Percentiles rank a stretch among this genome's conserved stretches.
Conservation (phyloP, 352 stramenopile genomes). For the Phytophthora pluvialis region DNA sequence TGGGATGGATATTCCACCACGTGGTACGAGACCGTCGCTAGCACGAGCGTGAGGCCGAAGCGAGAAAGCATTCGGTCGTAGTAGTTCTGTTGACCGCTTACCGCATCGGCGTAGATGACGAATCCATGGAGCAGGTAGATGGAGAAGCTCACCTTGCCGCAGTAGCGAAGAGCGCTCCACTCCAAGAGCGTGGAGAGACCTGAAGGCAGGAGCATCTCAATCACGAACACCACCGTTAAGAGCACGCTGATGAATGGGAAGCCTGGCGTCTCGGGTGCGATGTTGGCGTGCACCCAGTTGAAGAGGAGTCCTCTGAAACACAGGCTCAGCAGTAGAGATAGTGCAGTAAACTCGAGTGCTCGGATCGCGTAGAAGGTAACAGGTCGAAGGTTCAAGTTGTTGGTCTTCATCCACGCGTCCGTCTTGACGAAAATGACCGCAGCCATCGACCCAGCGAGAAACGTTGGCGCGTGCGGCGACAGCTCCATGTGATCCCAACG, state of each 20-base stretch:
- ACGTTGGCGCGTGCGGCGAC: constrained; percentile 33
- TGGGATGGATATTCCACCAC: constrained; percentile 51
- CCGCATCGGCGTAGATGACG: constrained; percentile 28
- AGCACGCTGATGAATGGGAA: constrained; percentile 37
- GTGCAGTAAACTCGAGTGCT: constrained; percentile 14
- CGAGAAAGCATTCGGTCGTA: constrained; percentile 27
- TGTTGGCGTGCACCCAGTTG: constrained; percentile 24
- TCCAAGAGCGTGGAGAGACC: constrained; percentile 20
- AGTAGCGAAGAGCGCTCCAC: constrained; percentile 33
- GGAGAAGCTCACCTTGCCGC: constrained; percentile 51
- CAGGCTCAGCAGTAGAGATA: constrained; percentile 35
- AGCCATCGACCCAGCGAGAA: constrained; percentile 27
- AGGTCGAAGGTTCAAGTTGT: constrained; percentile 12
- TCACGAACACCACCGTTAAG: constrained; percentile 39
- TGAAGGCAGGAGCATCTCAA: constrained; percentile 41
- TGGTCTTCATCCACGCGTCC: constrained; percentile 18
- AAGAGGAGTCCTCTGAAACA: constrained; percentile 36
- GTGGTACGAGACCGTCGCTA: constrained; percentile 43
- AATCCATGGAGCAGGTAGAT: constrained; percentile 51
- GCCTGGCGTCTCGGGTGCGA: constrained; percentile 13
- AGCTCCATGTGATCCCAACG: constrained; percentile 34
- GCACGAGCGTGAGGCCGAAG: constrained; percentile 32
- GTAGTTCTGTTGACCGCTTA: constrained; percentile 4
- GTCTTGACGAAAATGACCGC: constrained; percentile 38
- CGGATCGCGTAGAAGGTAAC: constrained; percentile 18